A percentile compares a stretch with the other conserved stretches of the same genome.
Conservation (phyloP, 805 yeast species). For the Kodamaea hsintzibuensis region DNA sequence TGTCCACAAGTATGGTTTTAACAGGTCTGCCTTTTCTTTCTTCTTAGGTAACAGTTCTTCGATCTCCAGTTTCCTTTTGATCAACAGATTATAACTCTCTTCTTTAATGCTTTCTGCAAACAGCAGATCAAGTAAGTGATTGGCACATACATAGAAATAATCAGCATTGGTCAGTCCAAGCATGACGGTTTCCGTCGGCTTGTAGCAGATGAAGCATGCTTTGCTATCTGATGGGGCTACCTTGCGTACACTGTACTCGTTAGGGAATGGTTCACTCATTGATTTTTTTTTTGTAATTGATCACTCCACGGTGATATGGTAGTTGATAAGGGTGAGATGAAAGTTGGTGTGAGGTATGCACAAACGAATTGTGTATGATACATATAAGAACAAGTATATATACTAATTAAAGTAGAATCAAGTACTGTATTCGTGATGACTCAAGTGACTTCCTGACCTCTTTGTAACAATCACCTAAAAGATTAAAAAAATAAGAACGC, state of each 20-base stretch:
- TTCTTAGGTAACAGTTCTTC: slow-evolving; percentile 21
- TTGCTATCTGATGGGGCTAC: slow-evolving; percentile 44
- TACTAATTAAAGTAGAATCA: too few relatives aligned
- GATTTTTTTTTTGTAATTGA: background rate
- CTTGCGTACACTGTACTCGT: slow-evolving; percentile 42
- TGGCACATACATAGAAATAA: slow-evolving; percentile 52
- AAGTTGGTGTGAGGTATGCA: too few relatives aligned
- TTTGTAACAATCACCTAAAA: background rate
- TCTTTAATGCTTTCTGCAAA: slow-evolving; percentile 45
- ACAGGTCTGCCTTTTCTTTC: slow-evolving; percentile 23
- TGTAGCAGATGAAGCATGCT: slow-evolving; percentile 53
- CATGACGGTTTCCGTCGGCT: slow-evolving; percentile 47
- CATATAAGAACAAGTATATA: too few relatives aligned
- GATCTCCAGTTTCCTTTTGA: slow-evolving; percentile 21
- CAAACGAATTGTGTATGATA: too few relatives aligned
- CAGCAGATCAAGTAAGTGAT: slow-evolving; percentile 47
- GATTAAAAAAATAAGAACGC: background rate
- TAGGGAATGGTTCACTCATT: slow-evolving; percentile 20
- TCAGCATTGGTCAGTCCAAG: slow-evolving; percentile 48
- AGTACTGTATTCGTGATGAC: too few relatives aligned
- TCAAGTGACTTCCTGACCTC: too few relatives aligned
- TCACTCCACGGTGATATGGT: background rate
- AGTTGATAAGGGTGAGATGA: background rate
- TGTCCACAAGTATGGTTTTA: slow-evolving; percentile 38
- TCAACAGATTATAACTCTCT: slow-evolving; percentile 33